Percentiles rank a stretch among this genome's conserved stretches.
Evolutionary conservation across 306 rosid genomes (phyloP).

Genomic region (Inga oerstediana): DNA sequence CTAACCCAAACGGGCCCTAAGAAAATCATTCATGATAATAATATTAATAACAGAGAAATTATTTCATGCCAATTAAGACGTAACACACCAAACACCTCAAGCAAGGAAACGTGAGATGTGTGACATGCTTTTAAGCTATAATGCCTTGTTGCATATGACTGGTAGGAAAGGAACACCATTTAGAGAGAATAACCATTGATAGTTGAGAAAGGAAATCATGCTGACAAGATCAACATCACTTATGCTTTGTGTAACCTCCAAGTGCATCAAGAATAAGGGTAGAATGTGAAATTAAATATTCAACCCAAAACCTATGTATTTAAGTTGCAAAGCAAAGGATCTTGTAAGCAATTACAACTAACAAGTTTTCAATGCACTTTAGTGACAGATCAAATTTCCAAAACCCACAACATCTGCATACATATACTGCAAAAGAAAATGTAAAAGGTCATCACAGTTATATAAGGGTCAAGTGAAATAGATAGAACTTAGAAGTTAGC

Average conservation of each 20-base stretch:
- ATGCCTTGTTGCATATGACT: slow-evolving; percentile 14
- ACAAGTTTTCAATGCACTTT: neutral
- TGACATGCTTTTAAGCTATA: neutral
- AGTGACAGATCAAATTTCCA: neutral
- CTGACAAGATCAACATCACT: slow-evolving; percentile 8
- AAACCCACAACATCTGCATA: neutral
- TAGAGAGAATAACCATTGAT: neutral
- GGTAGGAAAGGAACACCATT: neutral
- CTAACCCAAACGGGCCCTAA: neutral
- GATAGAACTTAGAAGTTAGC: neutral
- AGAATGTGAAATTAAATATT: neutral
- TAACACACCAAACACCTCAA: slow-evolving; percentile 19
- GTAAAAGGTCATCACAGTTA: neutral
- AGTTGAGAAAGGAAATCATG: neutral
- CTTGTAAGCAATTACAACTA: neutral
- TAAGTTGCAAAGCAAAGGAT: neutral
- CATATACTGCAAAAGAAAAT: neutral
- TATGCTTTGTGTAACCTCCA: slow-evolving; percentile 2
- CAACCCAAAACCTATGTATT: neutral
- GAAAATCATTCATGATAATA: neutral
- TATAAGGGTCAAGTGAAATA: neutral
- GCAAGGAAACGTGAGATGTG: slow-evolving; percentile 21
- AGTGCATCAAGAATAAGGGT: neutral
- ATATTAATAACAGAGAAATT: neutral
- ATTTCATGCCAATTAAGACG: neutral